Percentiles rank a stretch among this genome's conserved stretches.
These are phyloP conservation scores for Hapsidospora chrysogenum DNA, from an alignment of 495 filamentous ascomycete genomes.

Conservation along the genomic window DNA sequence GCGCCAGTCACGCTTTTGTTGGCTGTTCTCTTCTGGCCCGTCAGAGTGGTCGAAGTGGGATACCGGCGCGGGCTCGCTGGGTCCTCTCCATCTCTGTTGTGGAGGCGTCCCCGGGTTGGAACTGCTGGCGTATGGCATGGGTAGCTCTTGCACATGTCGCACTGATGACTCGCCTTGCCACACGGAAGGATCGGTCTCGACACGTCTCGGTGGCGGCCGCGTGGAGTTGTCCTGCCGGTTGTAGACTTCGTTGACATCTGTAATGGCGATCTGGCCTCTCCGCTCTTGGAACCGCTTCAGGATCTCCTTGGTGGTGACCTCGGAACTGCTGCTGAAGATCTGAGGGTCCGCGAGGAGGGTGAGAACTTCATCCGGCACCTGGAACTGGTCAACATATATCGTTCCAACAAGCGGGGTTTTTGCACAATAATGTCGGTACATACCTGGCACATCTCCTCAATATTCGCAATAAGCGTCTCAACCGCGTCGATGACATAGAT, in stretches of 20 bases:
- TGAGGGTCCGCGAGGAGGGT: slow-evolving; percentile 67
- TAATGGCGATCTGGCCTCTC: slow-evolving; percentile 38
- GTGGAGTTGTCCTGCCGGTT: slow-evolving; percentile 28
- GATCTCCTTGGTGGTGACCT: slow-evolving; percentile 94
- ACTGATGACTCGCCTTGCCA: slow-evolving; percentile 74
- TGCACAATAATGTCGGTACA: slow-evolving; percentile 14
- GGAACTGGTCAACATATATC: neutral
- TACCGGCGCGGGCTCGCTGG: slow-evolving; percentile 15
- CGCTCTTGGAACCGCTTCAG: slow-evolving; percentile 77
- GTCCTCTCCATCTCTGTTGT: slow-evolving; percentile 20
- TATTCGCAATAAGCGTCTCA: slow-evolving; percentile 73
- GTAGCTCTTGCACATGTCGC: slow-evolving; percentile 54
- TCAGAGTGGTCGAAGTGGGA: slow-evolving; percentile 12
- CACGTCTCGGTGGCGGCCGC: slow-evolving; percentile 31
- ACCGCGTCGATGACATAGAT: slow-evolving; percentile 89
- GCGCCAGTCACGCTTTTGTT: slow-evolving; percentile 30
- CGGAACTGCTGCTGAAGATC: slow-evolving; percentile 62
- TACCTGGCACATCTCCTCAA: slow-evolving; percentile 94
- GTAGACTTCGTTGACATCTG: slow-evolving; percentile 38
- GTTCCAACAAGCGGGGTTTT: neutral
- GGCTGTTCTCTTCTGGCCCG: slow-evolving; percentile 13
- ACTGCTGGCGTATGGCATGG: slow-evolving; percentile 17
- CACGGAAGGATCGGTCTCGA: slow-evolving; percentile 63
- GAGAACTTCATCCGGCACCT: slow-evolving; percentile 89
- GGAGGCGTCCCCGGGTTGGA: slow-evolving; percentile 24